Percentiles rank a stretch among this genome's conserved stretches.
These are phyloP conservation scores for Amanita rubescens DNA, from an alignment of 768 basidiomycete genomes.

Conservation along the genomic window DNA sequence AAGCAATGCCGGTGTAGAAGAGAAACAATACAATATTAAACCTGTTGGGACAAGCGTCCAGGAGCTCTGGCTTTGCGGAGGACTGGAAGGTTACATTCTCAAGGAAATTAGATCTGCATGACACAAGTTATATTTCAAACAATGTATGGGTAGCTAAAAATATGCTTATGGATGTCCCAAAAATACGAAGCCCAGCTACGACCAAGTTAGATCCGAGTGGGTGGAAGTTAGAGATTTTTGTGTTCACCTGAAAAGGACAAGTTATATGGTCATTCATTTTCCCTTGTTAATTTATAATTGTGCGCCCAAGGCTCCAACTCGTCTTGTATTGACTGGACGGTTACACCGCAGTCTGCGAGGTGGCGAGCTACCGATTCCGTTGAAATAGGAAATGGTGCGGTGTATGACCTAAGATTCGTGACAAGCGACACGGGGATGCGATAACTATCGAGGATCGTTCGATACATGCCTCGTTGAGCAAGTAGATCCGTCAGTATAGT, in stretches of 20 bases:
- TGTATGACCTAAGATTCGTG: slow-evolving; percentile 23
- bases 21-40: slow-evolving; percentile 54
- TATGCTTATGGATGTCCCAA: not conserved
- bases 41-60: slow-evolving; percentile 92
- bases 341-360: slow-evolving; percentile 35
- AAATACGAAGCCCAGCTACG: not conserved
- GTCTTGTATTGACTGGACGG: slow-evolving; percentile 18
- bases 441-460: slow-evolving; percentile 27
- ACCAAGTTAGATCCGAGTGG: no score
- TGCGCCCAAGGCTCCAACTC: slow-evolving; percentile 19
- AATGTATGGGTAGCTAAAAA: no score
- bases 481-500: slow-evolving; percentile 31
- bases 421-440: slow-evolving; percentile 27
- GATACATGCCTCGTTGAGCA: slow-evolving; percentile 32
- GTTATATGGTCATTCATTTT: not conserved
- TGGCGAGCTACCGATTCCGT: slow-evolving; percentile 30
- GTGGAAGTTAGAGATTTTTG: no score
- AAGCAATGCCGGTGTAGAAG: slow-evolving; percentile 27
- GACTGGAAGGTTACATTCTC: slow-evolving; percentile 86
- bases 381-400: slow-evolving; percentile 22
- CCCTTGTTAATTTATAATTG: slow-evolving; percentile 9
- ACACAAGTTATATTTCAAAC: no score
- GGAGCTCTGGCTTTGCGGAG: slow-evolving; percentile 95
- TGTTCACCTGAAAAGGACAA: no score
- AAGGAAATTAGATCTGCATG: slow-evolving; percentile 44